A percentile compares a stretch with the other conserved stretches of the same genome.
phyloP scores from a whole-genome alignment of 176 grass and related monocot genomes.

The Eragrostis nindensis region DNA sequence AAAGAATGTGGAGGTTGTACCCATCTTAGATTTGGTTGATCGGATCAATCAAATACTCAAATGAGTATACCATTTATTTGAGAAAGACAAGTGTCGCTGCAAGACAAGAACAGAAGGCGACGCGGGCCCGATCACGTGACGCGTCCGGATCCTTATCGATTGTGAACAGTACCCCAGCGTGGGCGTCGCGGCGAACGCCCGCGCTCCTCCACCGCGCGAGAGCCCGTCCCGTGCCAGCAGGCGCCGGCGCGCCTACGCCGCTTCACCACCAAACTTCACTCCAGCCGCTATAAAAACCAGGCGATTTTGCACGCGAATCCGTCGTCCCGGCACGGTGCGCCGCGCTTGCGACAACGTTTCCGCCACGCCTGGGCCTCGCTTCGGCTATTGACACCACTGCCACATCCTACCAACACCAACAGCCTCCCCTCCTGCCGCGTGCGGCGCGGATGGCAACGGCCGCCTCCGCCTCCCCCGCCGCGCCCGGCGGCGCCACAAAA shows the following conservation, averaged over 20 bases:
- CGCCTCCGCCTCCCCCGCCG: slow-evolving; percentile 54
- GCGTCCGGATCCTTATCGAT: no score
- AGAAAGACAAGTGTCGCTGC: no score
- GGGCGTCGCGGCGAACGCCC: no score
- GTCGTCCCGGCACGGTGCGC: neutral
- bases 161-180: neutral
- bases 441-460: slow-evolving; percentile 54
- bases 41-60: neutral
- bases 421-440: neutral
- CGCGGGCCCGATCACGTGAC: no score
- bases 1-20: no score
- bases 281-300: slow-evolving; percentile 31
- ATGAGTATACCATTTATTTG: no score
- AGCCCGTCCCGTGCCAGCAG: no score
- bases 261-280: neutral
- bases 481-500: slow-evolving; percentile 22
- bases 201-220: neutral
- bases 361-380: neutral
- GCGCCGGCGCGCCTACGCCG: slow-evolving; percentile 34
- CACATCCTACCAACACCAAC: neutral
- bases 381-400: neutral
- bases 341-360: no score
- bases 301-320: neutral
- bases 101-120: neutral
- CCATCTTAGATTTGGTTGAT: no score